Evolutionary conservation across 1,284 basidiomycete genomes (phyloP).

Genomic region (Lentinus polychrous): DNA sequence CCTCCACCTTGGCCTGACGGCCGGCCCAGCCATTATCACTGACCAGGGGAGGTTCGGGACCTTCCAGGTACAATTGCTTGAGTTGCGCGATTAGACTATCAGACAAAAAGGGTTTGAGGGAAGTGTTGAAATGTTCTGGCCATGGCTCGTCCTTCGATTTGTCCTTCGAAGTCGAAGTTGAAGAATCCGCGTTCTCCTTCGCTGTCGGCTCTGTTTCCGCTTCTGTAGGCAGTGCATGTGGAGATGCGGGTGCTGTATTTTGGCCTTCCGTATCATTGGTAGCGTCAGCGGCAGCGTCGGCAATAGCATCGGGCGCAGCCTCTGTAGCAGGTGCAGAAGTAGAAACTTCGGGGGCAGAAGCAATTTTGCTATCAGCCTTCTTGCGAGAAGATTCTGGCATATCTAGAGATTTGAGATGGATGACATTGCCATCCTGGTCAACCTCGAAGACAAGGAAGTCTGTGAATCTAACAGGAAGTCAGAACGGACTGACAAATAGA

Average conservation of each 20-base stretch:
- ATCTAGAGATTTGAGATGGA: constrained; percentile 72
- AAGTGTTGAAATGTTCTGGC: constrained; percentile 53
- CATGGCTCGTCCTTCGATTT: constrained; percentile 34
- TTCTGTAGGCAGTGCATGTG: neutral
- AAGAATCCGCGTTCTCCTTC: constrained; percentile 1
- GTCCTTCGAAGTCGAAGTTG: neutral
- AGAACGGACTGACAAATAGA: neutral
- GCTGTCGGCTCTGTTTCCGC: constrained; percentile 1
- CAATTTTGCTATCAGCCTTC: constrained; percentile 17
- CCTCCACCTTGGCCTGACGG: constrained; percentile 27
- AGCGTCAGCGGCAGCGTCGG: constrained; percentile 8
- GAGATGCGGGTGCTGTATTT: neutral
- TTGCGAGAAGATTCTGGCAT: constrained; percentile 52
- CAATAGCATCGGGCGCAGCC: neutral
- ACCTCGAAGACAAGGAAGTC: constrained; percentile 93
- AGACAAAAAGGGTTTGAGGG: constrained; percentile 58
- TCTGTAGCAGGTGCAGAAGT: constrained; percentile 6
- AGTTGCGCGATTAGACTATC: constrained; percentile 54
- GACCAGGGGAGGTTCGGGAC: constrained; percentile 59
- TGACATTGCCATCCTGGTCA: constrained; percentile 67
- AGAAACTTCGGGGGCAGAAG: constrained; percentile 6
- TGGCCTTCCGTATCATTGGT: constrained; percentile 7
- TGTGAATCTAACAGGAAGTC: constrained; percentile 66
- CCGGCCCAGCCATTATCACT: constrained; percentile 66
- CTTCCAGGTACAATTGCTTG: constrained; percentile 71